Evolutionary conservation across 495 filamentous ascomycete genomes (phyloP).

Genomic region (Chaetomium fimeti): DNA sequence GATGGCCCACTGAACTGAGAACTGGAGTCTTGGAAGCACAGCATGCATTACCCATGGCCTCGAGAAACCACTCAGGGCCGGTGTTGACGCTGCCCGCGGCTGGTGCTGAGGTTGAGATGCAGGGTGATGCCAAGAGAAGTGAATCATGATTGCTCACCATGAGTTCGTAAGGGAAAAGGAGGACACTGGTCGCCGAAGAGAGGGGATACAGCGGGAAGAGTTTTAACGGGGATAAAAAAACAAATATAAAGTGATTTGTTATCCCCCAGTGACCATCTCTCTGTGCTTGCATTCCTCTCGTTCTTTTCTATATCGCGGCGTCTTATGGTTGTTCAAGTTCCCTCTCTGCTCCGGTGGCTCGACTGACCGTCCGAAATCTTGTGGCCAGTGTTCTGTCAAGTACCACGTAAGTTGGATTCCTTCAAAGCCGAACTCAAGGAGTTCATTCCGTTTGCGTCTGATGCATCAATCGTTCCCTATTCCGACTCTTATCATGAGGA

Average conservation of each 20-base stretch:
- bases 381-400: too few species aligned
- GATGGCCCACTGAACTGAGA: background rate
- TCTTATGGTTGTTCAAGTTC: too few species aligned
- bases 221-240: background rate
- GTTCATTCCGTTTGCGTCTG: background rate
- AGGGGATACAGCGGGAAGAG: background rate
- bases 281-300: too few species aligned
- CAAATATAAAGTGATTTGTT: too few species aligned
- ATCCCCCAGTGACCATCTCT: too few species aligned
- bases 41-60: background rate
- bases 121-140: background rate
- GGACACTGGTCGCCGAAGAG: background rate
- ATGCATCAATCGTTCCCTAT: background rate
- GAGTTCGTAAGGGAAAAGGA: background rate
- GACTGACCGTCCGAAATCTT: too few species aligned
- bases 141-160: background rate
- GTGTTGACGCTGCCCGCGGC: background rate
- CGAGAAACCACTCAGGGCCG: background rate
- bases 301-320: too few species aligned
- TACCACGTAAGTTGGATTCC: too few species aligned
- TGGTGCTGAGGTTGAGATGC: background rate
- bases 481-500: background rate
- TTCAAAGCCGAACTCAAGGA: background rate
- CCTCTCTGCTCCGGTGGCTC: too few species aligned
- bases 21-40: background rate